Evolutionary conservation across 331 rosid genomes (phyloP), one percentile per base, ranked within the genome.

Genomic region (Stylosanthes scabra): DNA sequence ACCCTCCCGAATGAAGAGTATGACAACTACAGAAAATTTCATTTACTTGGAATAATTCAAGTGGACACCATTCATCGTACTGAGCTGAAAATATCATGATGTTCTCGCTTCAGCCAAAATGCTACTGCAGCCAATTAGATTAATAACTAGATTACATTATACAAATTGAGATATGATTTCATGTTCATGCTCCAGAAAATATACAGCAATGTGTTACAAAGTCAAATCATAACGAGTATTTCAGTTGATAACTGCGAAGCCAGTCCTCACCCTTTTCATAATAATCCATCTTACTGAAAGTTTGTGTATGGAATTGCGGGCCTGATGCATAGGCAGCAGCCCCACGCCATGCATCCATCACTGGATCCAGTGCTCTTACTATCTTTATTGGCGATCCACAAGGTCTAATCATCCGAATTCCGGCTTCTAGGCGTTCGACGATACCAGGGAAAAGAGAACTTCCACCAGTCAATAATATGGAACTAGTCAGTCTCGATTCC

Each of bases 321-420:
- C 81, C 64, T 56, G 96, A 83, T 9, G 99, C 99, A 63, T 83
- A 94, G 11, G 81, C 85, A 49, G 99, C 80, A 44, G 97, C 99
- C 3, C 99, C 97, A 3, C 97, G 91, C 99, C 99, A 91, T 34
- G 99, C 97, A 39, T 94, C 99, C 77, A 91, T 83, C 63, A 84
- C 83, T 1, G 99, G 96, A 79, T 91, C 97, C 82, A 86, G 54
- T 20, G 97, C 97, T 63, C 87, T 86, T 64, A 84, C 96, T 64
- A 94, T 78, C 66, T 77, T 88, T 68, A 94, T 84, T 55, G 90
- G 91, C 0, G 97, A 78, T 16, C 99, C 97, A 1, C 88, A 87
- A 0, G 96, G 97, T 75, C 93, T 80, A 8, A 83, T 87, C 99
- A 91, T 88, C 72, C 93, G 95, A 68, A 91, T 87, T 74, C 92